Evolutionary conservation across 805 yeast genomes (phyloP).

Genomic region (Lipomyces oligophaga): DNA sequence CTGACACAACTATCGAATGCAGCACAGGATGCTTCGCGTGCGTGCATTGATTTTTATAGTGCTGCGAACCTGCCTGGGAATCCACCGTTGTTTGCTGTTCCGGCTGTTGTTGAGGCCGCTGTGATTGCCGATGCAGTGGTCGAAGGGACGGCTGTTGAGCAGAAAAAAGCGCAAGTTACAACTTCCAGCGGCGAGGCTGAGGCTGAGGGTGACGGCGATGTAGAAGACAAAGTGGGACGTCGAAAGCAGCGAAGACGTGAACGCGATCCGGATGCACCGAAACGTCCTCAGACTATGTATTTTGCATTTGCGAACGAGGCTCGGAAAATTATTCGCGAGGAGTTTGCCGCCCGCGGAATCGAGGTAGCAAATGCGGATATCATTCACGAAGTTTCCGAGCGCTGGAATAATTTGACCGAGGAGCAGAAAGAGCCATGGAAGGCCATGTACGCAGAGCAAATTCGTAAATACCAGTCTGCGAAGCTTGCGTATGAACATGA

Average conservation of each 20-base stretch:
- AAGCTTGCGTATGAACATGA: slow-evolving; percentile 48
- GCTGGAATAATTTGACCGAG: slow-evolving; percentile 73
- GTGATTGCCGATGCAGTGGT: slow-evolving; percentile 19
- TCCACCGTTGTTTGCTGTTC: slow-evolving; percentile 35
- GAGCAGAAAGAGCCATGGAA: slow-evolving; percentile 71
- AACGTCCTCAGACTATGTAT: slow-evolving; percentile 86
- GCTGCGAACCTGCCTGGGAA: slow-evolving; percentile 35
- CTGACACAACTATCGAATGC: slow-evolving; percentile 26
- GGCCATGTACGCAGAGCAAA: slow-evolving; percentile 45
- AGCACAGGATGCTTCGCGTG: slow-evolving; percentile 26
- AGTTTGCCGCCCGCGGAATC: slow-evolving; percentile 55
- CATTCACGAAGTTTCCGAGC: slow-evolving; percentile 70
- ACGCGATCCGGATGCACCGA: slow-evolving; percentile 90
- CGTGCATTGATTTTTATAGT: slow-evolving; percentile 24
- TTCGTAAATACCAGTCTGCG: slow-evolving; percentile 44
- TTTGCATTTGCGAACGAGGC: slow-evolving; percentile 72
- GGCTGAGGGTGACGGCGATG: slow-evolving; percentile 12
- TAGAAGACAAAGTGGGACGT: slow-evolving; percentile 5
- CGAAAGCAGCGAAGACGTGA: slow-evolving; percentile 50
- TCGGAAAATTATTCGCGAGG: slow-evolving; percentile 66
- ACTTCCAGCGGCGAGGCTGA: slow-evolving; percentile 4
- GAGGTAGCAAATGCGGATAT: slow-evolving; percentile 64
- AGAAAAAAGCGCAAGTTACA: slow-evolving; percentile 10
- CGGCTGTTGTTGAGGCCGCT: slow-evolving; percentile 31
- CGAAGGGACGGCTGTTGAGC: slow-evolving; percentile 30